Conservation (phyloP, 2,329 filamentous ascomycete genomes). For the Colletotrichum sp. region DNA sequence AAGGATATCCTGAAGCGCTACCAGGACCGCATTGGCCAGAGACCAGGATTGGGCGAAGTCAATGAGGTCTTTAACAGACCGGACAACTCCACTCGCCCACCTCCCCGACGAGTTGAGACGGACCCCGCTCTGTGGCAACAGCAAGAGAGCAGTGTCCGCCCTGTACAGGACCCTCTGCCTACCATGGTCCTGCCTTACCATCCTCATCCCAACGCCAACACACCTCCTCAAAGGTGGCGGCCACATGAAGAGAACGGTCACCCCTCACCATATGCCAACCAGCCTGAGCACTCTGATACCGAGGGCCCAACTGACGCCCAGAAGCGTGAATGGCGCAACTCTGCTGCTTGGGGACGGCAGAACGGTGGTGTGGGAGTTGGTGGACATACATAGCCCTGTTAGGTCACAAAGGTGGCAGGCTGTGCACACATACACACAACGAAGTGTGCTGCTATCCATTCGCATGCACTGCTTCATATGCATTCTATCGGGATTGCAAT, state of each 20-base stretch:
- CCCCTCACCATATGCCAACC: slow-evolving; percentile 47
- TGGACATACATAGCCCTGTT: slow-evolving; percentile 39
- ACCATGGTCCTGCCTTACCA: slow-evolving; percentile 33
- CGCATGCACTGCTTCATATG: slow-evolving; percentile 12
- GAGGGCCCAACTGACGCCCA: slow-evolving; percentile 46
- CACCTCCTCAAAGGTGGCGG: slow-evolving; percentile 55
- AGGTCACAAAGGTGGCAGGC: neutral
- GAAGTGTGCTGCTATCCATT: neutral
- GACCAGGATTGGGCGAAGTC: slow-evolving; percentile 64
- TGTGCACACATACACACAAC: neutral
- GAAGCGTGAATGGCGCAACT: slow-evolving; percentile 63
- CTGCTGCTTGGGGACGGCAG: slow-evolving; percentile 57
- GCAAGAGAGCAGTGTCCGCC: slow-evolving; percentile 82
- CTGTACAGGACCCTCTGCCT: slow-evolving; percentile 67
- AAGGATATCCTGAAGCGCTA: slow-evolving; percentile 97
- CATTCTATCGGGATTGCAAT: slow-evolving; percentile 16
- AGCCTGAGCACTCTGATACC: slow-evolving; percentile 50
- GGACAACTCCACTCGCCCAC: slow-evolving; percentile 61
- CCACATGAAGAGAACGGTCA: slow-evolving; percentile 48
- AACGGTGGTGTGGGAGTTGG: slow-evolving; percentile 57
- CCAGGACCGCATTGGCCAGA: slow-evolving; percentile 72
- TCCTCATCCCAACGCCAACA: slow-evolving; percentile 45
- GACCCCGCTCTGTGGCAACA: slow-evolving; percentile 85
- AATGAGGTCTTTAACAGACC: slow-evolving; percentile 62
- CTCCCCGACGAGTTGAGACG: slow-evolving; percentile 76